A percentile compares a stretch with the other conserved stretches of the same genome.
Evolutionary conservation across 2,329 filamentous ascomycete species (phyloP).

Genomic region (Hypomyces perniciosus): DNA sequence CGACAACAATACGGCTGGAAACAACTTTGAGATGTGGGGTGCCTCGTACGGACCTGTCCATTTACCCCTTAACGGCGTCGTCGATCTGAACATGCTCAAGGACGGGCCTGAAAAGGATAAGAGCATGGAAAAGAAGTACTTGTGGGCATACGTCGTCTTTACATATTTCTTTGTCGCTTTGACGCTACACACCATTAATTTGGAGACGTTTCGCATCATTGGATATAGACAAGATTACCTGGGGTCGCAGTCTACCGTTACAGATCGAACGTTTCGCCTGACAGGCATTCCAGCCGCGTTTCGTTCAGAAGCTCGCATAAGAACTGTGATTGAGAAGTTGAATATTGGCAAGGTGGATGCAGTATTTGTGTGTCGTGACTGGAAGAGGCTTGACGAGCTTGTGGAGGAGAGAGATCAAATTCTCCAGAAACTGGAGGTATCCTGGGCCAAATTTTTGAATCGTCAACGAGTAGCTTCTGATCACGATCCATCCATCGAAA

Average conservation of each 20-base stretch:
- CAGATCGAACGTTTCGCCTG: slow-evolving; percentile 85
- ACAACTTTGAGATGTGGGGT: slow-evolving; percentile 3
- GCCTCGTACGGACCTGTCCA: slow-evolving; percentile 13
- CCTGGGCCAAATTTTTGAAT: slow-evolving; percentile 65
- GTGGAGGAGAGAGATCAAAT: slow-evolving; percentile 60
- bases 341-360: slow-evolving; percentile 85
- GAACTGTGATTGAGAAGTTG: slow-evolving; percentile 78
- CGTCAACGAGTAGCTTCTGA: slow-evolving; percentile 16
- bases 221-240: slow-evolving; percentile 83
- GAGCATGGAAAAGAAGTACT: slow-evolving; percentile 43
- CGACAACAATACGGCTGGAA: background rate
- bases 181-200: slow-evolving; percentile 75
- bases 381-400: slow-evolving; percentile 72
- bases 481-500: background rate
- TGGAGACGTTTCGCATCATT: slow-evolving; percentile 80
- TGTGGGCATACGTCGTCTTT: slow-evolving; percentile 94
- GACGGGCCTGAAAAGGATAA: slow-evolving; percentile 30
- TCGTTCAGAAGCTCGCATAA: slow-evolving; percentile 75
- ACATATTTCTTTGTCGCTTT: slow-evolving; percentile 85
- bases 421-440: slow-evolving; percentile 70
- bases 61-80: slow-evolving; percentile 10
- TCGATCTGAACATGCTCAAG: slow-evolving; percentile 18
- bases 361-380: slow-evolving; percentile 80
- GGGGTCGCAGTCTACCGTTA: slow-evolving; percentile 89
- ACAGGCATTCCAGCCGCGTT: slow-evolving; percentile 80